Conservation (phyloP, 345 rosid species). For the Streptanthus diversifolius region DNA sequence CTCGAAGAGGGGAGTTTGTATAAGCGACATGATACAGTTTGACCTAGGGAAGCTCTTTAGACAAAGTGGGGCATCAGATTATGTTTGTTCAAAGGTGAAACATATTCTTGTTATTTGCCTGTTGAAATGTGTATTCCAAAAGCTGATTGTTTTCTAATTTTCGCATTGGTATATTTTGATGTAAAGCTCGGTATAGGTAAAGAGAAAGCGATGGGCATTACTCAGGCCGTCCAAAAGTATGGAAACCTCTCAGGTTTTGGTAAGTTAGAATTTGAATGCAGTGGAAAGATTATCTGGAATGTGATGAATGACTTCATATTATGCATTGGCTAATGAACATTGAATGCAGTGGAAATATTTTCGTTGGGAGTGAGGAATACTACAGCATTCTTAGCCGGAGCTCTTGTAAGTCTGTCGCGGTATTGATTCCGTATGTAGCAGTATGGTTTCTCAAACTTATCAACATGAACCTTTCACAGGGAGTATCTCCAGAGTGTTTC, state of each 20-base stretch:
- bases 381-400: conserved; percentile 76
- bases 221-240: conserved; percentile 52
- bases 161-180: not conserved
- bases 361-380: conserved; percentile 86
- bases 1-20: conserved; percentile 76
- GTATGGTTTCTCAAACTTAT: not conserved
- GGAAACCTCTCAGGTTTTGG: conserved; percentile 81
- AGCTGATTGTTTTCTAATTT: not conserved
- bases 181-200: conserved; percentile 69
- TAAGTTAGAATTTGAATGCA: conserved; percentile 37
- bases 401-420: conserved; percentile 49
- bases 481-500: conserved; percentile 78
- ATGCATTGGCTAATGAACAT: not conserved
- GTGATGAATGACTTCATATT: not conserved
- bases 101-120: conserved; percentile 4
- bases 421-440: not conserved
- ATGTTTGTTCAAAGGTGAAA: conserved; percentile 61
- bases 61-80: conserved; percentile 65
- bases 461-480: conserved; percentile 40
- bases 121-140: not conserved
- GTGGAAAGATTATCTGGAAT: not conserved
- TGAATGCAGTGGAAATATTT: conserved; percentile 74
- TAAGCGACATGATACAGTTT: conserved; percentile 95
- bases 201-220: conserved; percentile 60
- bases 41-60: conserved; percentile 76